Evolutionary conservation across 306 rosid species (phyloP).

Genomic region (Acacia crassicarpa): DNA sequence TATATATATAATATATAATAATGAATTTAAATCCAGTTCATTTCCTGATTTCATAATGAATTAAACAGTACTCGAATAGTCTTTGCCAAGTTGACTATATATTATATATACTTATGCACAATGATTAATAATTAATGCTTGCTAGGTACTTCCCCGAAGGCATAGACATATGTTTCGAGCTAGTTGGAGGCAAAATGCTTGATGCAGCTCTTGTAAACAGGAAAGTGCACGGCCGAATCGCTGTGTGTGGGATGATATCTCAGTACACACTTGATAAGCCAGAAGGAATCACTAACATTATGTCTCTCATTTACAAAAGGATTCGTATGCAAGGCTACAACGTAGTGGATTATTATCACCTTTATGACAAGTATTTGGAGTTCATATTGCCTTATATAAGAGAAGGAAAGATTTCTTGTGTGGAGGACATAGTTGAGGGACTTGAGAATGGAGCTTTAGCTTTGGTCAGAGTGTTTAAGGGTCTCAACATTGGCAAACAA

Average conservation of each 20-base stretch:
- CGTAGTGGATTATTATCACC: slow-evolving; percentile 12
- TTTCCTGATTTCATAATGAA: no score
- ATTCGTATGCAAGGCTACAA: slow-evolving; percentile 5
- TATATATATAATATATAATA: no score
- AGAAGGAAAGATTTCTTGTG: not conserved
- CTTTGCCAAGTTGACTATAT: not conserved
- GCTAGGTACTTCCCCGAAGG: slow-evolving; percentile 18
- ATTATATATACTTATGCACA: not conserved
- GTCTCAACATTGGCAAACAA: slow-evolving; percentile 8
- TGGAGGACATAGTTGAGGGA: not conserved
- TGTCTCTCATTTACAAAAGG: not conserved
- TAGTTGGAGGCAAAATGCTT: slow-evolving; percentile 10
- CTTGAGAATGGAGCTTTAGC: slow-evolving; percentile 12
- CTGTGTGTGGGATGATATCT: slow-evolving; percentile 23
- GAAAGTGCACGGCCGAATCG: slow-evolving; percentile 17
- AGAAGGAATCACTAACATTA: not conserved
- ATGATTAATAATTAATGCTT: no score
- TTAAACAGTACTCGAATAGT: no score
- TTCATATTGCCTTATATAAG: not conserved
- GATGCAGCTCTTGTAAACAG: slow-evolving; percentile 15
- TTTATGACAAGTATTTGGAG: not conserved
- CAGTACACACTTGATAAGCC: slow-evolving; percentile 2
- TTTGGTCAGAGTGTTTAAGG: not conserved
- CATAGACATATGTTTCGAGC: slow-evolving; percentile 18
- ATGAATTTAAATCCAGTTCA: no score